These are phyloP conservation scores for Kluyveromyces wickerhamii DNA, from an alignment of 805 yeast genomes.

Conservation along the genomic window DNA sequence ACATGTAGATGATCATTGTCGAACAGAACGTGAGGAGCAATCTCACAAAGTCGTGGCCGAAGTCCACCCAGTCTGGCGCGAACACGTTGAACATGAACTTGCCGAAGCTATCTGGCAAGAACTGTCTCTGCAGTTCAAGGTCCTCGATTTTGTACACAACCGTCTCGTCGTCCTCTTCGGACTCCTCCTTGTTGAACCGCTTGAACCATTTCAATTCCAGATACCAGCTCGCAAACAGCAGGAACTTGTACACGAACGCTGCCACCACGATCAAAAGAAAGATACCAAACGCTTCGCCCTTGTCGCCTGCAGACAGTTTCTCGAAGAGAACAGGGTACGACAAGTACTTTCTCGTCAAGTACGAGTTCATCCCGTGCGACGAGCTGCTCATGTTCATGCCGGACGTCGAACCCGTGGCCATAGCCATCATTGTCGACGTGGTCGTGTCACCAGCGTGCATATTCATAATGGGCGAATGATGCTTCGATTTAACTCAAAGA, in stretches of 20 bases:
- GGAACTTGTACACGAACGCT: slow-evolving; percentile 52
- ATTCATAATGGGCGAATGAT: slow-evolving; percentile 5
- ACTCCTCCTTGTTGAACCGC: slow-evolving; percentile 18
- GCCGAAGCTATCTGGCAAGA: slow-evolving; percentile 26
- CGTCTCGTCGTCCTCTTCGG: slow-evolving; percentile 4
- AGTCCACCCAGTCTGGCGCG: slow-evolving; percentile 22
- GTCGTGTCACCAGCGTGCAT: slow-evolving; percentile 5
- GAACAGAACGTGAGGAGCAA: slow-evolving; percentile 48
- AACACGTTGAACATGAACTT: slow-evolving; percentile 20
- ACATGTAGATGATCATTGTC: slow-evolving; percentile 58
- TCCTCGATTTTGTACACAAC: slow-evolving; percentile 7
- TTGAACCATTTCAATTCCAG: slow-evolving; percentile 61
- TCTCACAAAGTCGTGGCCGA: slow-evolving; percentile 43
- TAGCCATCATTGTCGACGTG: slow-evolving; percentile 6
- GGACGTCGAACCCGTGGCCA: slow-evolving; percentile 13
- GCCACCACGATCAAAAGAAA: slow-evolving; percentile 52
- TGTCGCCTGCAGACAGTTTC: slow-evolving; percentile 42
- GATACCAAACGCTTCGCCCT: slow-evolving; percentile 66
- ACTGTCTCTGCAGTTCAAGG: slow-evolving; percentile 11
- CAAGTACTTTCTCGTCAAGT: slow-evolving; percentile 42
- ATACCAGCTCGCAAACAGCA: slow-evolving; percentile 52
- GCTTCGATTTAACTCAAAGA: too few species aligned
- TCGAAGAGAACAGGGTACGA: slow-evolving; percentile 59
- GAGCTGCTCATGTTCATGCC: slow-evolving; percentile 14
- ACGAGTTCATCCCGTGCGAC: slow-evolving; percentile 47